phyloP scores from a whole-genome alignment of 2,329 filamentous ascomycete species.

The Xylariaceae sp. region DNA sequence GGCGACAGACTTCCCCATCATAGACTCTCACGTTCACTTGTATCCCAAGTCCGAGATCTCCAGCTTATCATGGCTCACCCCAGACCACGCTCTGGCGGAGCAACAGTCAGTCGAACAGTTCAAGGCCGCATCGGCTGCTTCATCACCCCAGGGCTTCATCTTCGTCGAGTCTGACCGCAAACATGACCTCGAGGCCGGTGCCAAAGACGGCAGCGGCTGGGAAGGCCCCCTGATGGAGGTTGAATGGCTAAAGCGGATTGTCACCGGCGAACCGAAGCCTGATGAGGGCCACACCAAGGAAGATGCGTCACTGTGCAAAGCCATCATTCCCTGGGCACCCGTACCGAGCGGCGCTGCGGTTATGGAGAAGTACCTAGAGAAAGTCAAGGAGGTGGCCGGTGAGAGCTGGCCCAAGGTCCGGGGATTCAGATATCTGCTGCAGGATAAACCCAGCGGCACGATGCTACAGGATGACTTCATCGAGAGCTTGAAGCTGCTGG shows the following conservation, averaged over 20 bases:
- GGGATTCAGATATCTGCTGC: constrained; percentile 78
- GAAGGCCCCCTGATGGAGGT: constrained; percentile 66
- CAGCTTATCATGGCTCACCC: constrained; percentile 64
- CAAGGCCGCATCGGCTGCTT: constrained; percentile 38
- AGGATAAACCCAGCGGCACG: constrained; percentile 64
- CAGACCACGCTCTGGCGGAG: constrained; percentile 53
- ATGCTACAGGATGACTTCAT: constrained; percentile 62
- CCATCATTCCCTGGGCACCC: constrained; percentile 81
- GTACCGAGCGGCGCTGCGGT: constrained; percentile 57
- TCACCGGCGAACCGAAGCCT: constrained; percentile 50
- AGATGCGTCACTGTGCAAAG: constrained; percentile 56
- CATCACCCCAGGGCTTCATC: constrained; percentile 62
- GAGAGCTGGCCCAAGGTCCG: constrained; percentile 62
- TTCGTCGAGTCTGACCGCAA: constrained; percentile 79
- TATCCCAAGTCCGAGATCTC: constrained; percentile 64
- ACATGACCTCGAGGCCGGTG: constrained; percentile 48
- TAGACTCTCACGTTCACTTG: constrained; percentile 91
- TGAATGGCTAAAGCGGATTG: constrained; percentile 60
- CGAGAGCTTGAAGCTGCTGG: constrained; percentile 60
- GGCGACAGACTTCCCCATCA: constrained; percentile 50
- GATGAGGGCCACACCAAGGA: constrained; percentile 53
- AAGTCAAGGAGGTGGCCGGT: constrained; percentile 57
- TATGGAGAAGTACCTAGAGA: constrained; percentile 60
- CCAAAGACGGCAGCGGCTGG: constrained; percentile 53
- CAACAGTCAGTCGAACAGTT: constrained; percentile 64